Percentiles rank a stretch among this genome's conserved stretches.
Conservation (phyloP, 441 rosid species). For the Eruca vesicaria region DNA sequence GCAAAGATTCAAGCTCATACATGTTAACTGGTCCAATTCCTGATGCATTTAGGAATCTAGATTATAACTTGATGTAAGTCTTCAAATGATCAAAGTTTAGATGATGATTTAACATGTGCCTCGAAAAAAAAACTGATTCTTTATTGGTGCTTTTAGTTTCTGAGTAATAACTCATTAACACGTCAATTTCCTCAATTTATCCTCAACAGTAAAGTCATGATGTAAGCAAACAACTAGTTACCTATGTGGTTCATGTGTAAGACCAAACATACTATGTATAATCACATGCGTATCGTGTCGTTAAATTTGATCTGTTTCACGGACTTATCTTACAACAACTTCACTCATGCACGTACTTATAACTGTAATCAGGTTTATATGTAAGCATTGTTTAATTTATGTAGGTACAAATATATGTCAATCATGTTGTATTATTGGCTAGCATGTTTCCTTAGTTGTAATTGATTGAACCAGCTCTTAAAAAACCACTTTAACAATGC, state of each 20-base stretch:
- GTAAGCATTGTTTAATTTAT: conserved; percentile 42
- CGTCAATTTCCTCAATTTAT: conserved; percentile 61
- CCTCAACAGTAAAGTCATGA: not conserved
- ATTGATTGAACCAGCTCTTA: too few species aligned
- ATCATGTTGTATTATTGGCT: too few species aligned
- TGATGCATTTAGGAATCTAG: conserved; percentile 15
- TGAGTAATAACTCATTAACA: conserved; percentile 66
- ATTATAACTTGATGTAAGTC: conserved; percentile 43
- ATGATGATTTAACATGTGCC: not conserved
- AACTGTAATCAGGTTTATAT: conserved; percentile 44
- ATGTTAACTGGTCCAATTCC: conserved; percentile 59
- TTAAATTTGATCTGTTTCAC: conserved; percentile 39
- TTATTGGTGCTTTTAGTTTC: conserved; percentile 45
- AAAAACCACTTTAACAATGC: too few species aligned
- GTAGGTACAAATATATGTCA: too few species aligned
- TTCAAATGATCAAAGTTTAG: not conserved
- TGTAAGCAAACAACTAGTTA: conserved; percentile 37
- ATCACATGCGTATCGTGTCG: not conserved
- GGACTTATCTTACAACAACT: conserved; percentile 88
- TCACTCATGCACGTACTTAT: conserved; percentile 38
- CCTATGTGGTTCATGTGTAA: not conserved
- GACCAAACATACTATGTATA: not conserved
- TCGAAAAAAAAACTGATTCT: not conserved
- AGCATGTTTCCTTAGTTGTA: too few species aligned
- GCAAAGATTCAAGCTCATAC: conserved; percentile 83